A percentile compares a stretch with the other conserved stretches of the same genome.
These are phyloP conservation scores for Heliocybe sulcata DNA, from an alignment of 1,284 basidiomycete genomes.

Conservation along the genomic window DNA sequence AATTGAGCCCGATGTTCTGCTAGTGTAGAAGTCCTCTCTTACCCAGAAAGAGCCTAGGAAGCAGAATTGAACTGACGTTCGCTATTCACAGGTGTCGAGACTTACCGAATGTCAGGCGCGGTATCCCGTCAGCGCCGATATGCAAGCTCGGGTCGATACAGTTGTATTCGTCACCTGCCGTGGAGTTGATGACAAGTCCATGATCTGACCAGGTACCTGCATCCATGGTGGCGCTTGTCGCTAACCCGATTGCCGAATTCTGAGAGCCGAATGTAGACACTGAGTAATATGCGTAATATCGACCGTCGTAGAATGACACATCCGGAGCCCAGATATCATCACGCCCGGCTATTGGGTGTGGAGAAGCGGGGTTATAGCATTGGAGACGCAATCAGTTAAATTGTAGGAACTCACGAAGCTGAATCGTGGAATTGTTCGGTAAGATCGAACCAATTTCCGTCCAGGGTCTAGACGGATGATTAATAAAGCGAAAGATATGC, in stretches of 20 bases:
- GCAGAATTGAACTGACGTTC: slow-evolving; percentile 5
- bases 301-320: slow-evolving; percentile 13
- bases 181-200: slow-evolving; percentile 21
- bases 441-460: slow-evolving; percentile 14
- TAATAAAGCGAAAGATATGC: not conserved
- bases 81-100: slow-evolving; percentile 6
- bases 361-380: not conserved
- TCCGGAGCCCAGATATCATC: slow-evolving; percentile 17
- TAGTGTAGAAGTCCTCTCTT: not conserved
- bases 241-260: slow-evolving; percentile 25
- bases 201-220: slow-evolving; percentile 26
- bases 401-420: slow-evolving; percentile 5
- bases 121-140: slow-evolving; percentile 6
- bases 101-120: slow-evolving; percentile 7
- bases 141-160: slow-evolving; percentile 16
- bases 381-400: not conserved
- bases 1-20: slow-evolving; percentile 6
- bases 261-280: slow-evolving; percentile 23
- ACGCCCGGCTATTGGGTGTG: slow-evolving; percentile 4
- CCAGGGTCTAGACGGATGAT: slow-evolving; percentile 10
- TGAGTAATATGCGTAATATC: slow-evolving; percentile 22
- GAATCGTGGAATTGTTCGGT: slow-evolving; percentile 9
- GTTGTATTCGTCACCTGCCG: slow-evolving; percentile 20
- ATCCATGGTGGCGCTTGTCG: slow-evolving; percentile 22
- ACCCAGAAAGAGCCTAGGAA: slow-evolving; percentile 4